Evolutionary conservation across 495 filamentous ascomycete species (phyloP), one percentile per base, ranked within the genome.

Genomic region (Penicillium egyptiacum): DNA sequence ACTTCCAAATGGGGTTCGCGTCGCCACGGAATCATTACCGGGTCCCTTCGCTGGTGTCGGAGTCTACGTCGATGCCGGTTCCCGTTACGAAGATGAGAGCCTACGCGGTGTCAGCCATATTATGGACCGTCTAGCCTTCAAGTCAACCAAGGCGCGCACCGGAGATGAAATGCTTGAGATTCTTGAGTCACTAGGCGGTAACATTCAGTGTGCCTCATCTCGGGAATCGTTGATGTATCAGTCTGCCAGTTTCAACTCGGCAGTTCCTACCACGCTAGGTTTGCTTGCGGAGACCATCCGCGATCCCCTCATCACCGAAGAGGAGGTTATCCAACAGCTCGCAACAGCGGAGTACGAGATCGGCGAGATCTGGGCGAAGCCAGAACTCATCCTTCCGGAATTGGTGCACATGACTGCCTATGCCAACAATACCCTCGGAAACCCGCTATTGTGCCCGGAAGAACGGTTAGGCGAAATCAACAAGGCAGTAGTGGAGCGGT

Each of bases 161-260:
- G 82, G 85, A 41, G 92, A 96, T 71, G 76, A 95, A 60, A 96
- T 98, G 85, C 74, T 96, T 4, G 91, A 96, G 70, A 76, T 83
- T 1, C 74, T 96, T 2, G 93, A 97, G 69, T 85, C 83, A 3
- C 79, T 99, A 6, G 94, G 94, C 26, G 94, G 94, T 20, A 96
- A 96, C 63, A 90, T 98, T 57, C 92, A 97, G 74, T 98, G 94
- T 70, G 91, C 91, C 33, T 97, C 93, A 0, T 96, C 93, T 0
- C 80, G 94, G 40, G 94, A 99, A 70, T 91, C 92, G 20, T 83
- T 99, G 67, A 98, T 99, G 94, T 99, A 99, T 76, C 95, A 98
- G 72, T 88, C 91, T 5, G 95, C 94, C 35, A 97, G 91, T 52
- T 99, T 99, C 83, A 99, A 99, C 75, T 88, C 88, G 11, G 85